Base-by-base conservation (phyloP, 2,329 filamentous ascomycete species). In the Claviceps sp. region DNA sequence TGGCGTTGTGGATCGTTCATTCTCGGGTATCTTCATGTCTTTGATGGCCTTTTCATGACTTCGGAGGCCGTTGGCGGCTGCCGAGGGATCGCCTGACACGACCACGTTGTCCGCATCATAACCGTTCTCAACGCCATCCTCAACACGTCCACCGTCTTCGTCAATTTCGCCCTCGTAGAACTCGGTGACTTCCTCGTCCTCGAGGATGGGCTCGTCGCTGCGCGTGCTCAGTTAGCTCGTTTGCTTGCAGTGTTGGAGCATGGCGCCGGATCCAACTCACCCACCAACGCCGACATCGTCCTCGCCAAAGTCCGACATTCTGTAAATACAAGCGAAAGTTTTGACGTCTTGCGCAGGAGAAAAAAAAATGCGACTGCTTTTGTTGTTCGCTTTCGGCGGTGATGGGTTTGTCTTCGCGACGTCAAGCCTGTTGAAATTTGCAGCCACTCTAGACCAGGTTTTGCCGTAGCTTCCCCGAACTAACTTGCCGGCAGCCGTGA, bases 11-110 rank as follows among this genome's bases (percentile, higher is more conserved):
- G 81, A 86, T 61, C 93, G 82, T 70, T 95, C 81, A 59, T 90
- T 87, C 59, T 88, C 87, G 52, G 89, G 79, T 48, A 98, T 91
- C 72, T 89, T 94, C 79, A 94, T 96, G 71, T 90, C 79, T 64
- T 82, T 82, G 63, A 76, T 71, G 48, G 74, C 73, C 64, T 77
- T 78, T 50, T 79, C 75, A 60, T 67, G 72, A 52, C 70, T 70
- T 65, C 76, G 78, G 54, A 70, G 67, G 52, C 70, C 70, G 63
- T 76, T 77, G 37, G 79, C 79, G 0, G 73, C 70, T 24, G 81
- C 81, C 36, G 77, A 75, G 18, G 79, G 76, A 62, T 85, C 82
- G 59, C 80, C 81, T 16, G 79, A 77, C 48, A 77, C 65, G 54
- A 84, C 71, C 9, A 84, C 72, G 56, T 82, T 75, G 58, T 81